These are phyloP conservation scores for Aegilops longissima DNA, from an alignment of 176 grass and related monocot species.

Conservation along the genomic window DNA sequence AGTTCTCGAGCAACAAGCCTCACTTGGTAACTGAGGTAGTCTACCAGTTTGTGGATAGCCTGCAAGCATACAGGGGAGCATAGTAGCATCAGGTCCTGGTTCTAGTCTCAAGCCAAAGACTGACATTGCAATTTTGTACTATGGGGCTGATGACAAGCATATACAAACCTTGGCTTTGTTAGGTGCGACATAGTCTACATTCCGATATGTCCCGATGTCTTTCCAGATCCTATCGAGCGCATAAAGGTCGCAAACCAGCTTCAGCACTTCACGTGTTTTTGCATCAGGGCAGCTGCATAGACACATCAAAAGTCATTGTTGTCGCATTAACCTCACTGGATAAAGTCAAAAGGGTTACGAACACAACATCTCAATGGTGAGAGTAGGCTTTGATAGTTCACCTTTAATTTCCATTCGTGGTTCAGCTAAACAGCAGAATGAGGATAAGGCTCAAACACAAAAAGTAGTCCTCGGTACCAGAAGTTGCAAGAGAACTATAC, in stretches of 20 bases:
- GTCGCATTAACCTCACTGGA: neutral
- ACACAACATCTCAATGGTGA: neutral
- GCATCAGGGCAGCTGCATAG: slow-evolving; percentile 77
- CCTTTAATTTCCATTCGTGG: neutral
- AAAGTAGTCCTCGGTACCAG: neutral
- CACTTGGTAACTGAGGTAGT: slow-evolving; percentile 96
- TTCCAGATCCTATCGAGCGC: slow-evolving; percentile 95
- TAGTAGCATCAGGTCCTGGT: slow-evolving; percentile 25
- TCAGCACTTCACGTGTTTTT: slow-evolving; percentile 64
- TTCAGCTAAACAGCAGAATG: slow-evolving; percentile 2
- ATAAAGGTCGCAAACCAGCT: slow-evolving; percentile 94
- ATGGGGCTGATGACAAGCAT: neutral
- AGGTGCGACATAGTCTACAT: slow-evolving; percentile 92
- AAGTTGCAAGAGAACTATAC: neutral
- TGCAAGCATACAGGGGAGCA: slow-evolving; percentile 25
- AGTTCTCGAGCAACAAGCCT: slow-evolving; percentile 79
- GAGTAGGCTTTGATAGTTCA: neutral
- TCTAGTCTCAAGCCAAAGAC: neutral
- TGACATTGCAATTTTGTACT: slow-evolving; percentile 4
- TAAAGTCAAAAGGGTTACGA: neutral
- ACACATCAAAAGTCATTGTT: slow-evolving; percentile 30
- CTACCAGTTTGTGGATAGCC: slow-evolving; percentile 90
- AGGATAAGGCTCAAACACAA: slow-evolving; percentile 9
- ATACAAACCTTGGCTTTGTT: slow-evolving; percentile 93
- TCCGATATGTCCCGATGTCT: slow-evolving; percentile 90